A percentile compares a stretch with the other conserved stretches of the same genome.
These are phyloP conservation scores for Claviceps spartinae DNA, from an alignment of 2,329 filamentous ascomycete genomes.

Conservation along the genomic window DNA sequence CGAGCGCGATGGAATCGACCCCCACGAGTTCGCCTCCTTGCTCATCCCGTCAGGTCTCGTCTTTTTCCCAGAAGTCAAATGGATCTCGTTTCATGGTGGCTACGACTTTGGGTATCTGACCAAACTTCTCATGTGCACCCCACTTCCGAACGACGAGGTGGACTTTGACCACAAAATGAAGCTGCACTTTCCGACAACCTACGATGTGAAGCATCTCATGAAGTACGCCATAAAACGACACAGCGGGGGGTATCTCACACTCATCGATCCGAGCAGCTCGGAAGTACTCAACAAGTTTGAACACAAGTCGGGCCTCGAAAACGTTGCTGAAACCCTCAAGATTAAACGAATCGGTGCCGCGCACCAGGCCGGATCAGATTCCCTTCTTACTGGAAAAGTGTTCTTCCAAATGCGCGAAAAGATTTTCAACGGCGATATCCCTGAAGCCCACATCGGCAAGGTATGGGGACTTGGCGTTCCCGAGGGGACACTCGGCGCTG, in stretches of 20 bases:
- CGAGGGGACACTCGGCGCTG: conserved; percentile 30
- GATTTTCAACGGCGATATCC: conserved; percentile 73
- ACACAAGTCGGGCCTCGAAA: conserved; percentile 81
- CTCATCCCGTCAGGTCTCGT: conserved; percentile 88
- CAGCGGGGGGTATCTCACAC: conserved; percentile 47
- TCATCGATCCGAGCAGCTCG: conserved; percentile 47
- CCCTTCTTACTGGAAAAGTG: conserved; percentile 80
- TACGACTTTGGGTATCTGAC: conserved; percentile 98
- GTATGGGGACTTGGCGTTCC: conserved; percentile 84
- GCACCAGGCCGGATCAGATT: conserved; percentile 89
- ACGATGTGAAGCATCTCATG: conserved; percentile 96
- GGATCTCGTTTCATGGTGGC: conserved; percentile 95
- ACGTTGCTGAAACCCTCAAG: conserved; percentile 84
- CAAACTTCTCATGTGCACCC: conserved; percentile 75
- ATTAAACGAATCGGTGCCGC: conserved; percentile 77
- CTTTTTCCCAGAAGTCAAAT: conserved; percentile 75
- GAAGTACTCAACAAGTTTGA: conserved; percentile 77
- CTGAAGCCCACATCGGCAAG: conserved; percentile 72
- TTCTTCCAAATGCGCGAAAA: conserved; percentile 88
- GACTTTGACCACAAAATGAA: conserved; percentile 83
- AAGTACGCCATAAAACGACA: conserved; percentile 69
- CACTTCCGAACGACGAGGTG: conserved; percentile 76
- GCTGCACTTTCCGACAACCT: conserved; percentile 84
- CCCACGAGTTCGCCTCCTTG: conserved; percentile 73
- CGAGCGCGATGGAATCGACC: conserved; percentile 80